Base-by-base conservation (phyloP, 441 rosid genomes). In the Manihot esculenta region DNA sequence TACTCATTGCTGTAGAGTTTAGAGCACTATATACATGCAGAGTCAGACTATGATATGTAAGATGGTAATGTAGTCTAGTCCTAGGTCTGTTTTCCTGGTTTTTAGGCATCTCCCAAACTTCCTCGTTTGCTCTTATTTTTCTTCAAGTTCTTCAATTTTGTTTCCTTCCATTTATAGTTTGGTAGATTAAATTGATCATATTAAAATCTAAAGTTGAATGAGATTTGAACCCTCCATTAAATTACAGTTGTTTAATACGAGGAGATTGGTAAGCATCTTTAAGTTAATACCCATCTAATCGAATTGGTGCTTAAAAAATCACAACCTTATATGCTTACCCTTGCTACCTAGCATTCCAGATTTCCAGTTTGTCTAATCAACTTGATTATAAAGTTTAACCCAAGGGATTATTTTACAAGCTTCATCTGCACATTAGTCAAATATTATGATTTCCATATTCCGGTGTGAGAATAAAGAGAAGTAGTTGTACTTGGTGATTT, bases 391-490 rank as follows among this genome's bases (percentile, higher is more conserved):
- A 20, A 33, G 47, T 38, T 55, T n/a, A 21, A 30, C 30, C 21
- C 12, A 60, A 35, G 12, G 45, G 15, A 27, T 56, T 11, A 21
- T 23, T 21, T 9, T 14, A 13, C 45, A n/a, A 44, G 64, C 64
- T 45, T 54, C 23, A 1, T 53, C 21, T 41, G 59, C 35, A 49
- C 26, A 44, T 45, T 26, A 44, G 53, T 61, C 42, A 47, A 15
- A 21, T 20, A 12, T 24, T 62, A 18, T 71, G 74, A 42, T 62
- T 18, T 24, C 60, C 12, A n/a, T n/a, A n/a, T n/a, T n/a, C n/a
- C n/a, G n/a, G n/a, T n/a, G 62, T 71, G 35, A 27, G 47, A 53
- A 53, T 47, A 33, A 45, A 58, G 47, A 23, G 17, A 24, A 26
- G 41, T 2, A n/a, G 7, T 18, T 18, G 23, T 26, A 21, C 17